A percentile compares a stretch with the other conserved stretches of the same genome.
These are phyloP conservation scores for Volvox carteri DNA, from an alignment of 163 green algal genomes.

Conservation along the genomic window DNA sequence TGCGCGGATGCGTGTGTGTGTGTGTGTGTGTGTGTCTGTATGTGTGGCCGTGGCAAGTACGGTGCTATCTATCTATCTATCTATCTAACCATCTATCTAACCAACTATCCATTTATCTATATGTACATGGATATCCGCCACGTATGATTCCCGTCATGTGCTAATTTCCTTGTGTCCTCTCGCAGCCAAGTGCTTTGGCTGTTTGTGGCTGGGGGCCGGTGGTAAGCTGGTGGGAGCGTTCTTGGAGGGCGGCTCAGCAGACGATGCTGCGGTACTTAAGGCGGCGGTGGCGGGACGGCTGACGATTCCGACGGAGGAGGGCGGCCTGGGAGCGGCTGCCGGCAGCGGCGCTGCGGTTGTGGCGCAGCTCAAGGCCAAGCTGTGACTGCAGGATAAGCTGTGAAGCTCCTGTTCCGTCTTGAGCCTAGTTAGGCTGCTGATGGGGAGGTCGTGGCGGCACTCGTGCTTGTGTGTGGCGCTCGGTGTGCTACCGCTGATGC, in stretches of 20 bases:
- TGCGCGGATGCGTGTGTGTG: too few relatives aligned
- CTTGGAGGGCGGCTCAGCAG: conserved; percentile 82
- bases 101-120: too few relatives aligned
- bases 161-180: too few relatives aligned
- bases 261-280: conserved; percentile 86
- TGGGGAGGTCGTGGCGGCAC: neutral
- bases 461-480: neutral
- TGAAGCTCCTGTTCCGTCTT: neutral
- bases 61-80: too few relatives aligned
- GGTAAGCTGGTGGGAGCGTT: conserved; percentile 86
- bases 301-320: neutral
- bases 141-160: too few relatives aligned
- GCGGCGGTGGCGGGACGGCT: conserved; percentile 63
- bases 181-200: conserved; percentile 34
- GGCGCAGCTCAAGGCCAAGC: conserved; percentile 59
- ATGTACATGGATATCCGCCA: too few relatives aligned
- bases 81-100: too few relatives aligned
- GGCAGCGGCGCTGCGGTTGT: conserved; percentile 55
- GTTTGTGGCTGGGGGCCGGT: conserved; percentile 31
- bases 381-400: conserved; percentile 11
- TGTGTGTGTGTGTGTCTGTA: too few relatives aligned
- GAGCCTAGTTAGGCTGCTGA: neutral
- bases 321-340: conserved; percentile 7
- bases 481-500: neutral
- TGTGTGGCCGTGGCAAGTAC: too few relatives aligned